phyloP scores from a whole-genome alignment of 2,329 filamentous ascomycete species.

The Cercospora beticola region DNA sequence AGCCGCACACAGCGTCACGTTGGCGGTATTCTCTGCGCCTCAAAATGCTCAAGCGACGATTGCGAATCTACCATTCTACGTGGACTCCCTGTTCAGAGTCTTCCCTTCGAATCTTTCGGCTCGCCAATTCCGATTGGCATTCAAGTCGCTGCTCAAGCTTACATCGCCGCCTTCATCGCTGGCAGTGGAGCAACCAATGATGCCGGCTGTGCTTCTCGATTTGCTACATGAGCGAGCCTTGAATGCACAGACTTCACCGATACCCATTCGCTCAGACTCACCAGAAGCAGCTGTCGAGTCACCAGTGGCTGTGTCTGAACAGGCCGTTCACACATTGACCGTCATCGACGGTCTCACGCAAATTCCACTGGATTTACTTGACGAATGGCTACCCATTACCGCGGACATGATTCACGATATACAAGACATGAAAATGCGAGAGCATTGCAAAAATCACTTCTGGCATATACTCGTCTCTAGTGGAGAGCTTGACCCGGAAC shows the following conservation, averaged over 20 bases:
- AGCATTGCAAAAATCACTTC: slow-evolving; percentile 67
- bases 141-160: slow-evolving; percentile 80
- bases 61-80: slow-evolving; percentile 75
- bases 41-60: slow-evolving; percentile 71
- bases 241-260: slow-evolving; percentile 50
- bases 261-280: slow-evolving; percentile 43
- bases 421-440: slow-evolving; percentile 60
- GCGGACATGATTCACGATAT: slow-evolving; percentile 68
- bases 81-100: slow-evolving; percentile 72
- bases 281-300: slow-evolving; percentile 25
- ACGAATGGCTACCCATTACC: slow-evolving; percentile 76
- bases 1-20: slow-evolving; percentile 77
- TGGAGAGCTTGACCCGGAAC: slow-evolving; percentile 86
- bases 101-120: slow-evolving; percentile 78
- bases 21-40: slow-evolving; percentile 77
- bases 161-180: slow-evolving; percentile 77
- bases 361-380: slow-evolving; percentile 66
- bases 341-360: slow-evolving; percentile 77
- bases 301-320: slow-evolving; percentile 62
- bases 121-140: slow-evolving; percentile 83
- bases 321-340: slow-evolving; percentile 72
- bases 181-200: slow-evolving; percentile 68
- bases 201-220: slow-evolving; percentile 80
- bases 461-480: slow-evolving; percentile 71
- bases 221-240: slow-evolving; percentile 67